Evolutionary conservation across 495 filamentous ascomycete genomes (phyloP).

Genomic region (Lophiostoma macrostomum): DNA sequence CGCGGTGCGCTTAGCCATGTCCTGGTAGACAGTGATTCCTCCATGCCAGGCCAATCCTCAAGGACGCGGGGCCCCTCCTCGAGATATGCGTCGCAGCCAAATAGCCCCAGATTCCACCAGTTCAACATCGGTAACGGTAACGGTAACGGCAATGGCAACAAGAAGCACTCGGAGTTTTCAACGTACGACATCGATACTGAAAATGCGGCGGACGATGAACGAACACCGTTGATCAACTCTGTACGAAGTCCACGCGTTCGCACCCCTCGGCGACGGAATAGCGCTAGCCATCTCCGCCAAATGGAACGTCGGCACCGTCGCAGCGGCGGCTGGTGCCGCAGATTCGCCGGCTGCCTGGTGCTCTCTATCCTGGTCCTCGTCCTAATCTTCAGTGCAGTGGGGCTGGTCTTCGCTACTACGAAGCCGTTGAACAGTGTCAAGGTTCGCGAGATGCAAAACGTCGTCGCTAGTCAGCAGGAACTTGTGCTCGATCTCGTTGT

Average conservation of each 20-base stretch:
- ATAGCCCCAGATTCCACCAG: slow-evolving; percentile 34
- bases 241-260: slow-evolving; percentile 60
- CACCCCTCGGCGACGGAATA: slow-evolving; percentile 55
- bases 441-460: slow-evolving; percentile 75
- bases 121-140: slow-evolving; percentile 27
- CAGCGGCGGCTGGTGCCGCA: slow-evolving; percentile 42
- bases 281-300: slow-evolving; percentile 63
- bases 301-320: slow-evolving; percentile 67
- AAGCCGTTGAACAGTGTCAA: slow-evolving; percentile 76
- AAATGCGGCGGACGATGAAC: slow-evolving; percentile 80
- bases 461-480: slow-evolving; percentile 90
- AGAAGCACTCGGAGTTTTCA: slow-evolving; percentile 54
- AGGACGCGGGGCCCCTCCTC: slow-evolving; percentile 37
- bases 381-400: slow-evolving; percentile 73
- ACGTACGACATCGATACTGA: slow-evolving; percentile 68
- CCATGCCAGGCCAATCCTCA: slow-evolving; percentile 47
- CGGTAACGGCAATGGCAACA: slow-evolving; percentile 29
- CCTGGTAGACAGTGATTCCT: slow-evolving; percentile 74
- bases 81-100: slow-evolving; percentile 62
- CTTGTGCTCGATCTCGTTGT: slow-evolving; percentile 94
- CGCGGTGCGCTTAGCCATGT: slow-evolving; percentile 64
- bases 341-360: slow-evolving; percentile 76
- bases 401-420: slow-evolving; percentile 87
- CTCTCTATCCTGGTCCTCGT: slow-evolving; percentile 70
- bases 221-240: slow-evolving; percentile 75